These are phyloP conservation scores for Fusarium oligoseptatum DNA, from an alignment of 2,329 filamentous ascomycete genomes.

Conservation along the genomic window DNA sequence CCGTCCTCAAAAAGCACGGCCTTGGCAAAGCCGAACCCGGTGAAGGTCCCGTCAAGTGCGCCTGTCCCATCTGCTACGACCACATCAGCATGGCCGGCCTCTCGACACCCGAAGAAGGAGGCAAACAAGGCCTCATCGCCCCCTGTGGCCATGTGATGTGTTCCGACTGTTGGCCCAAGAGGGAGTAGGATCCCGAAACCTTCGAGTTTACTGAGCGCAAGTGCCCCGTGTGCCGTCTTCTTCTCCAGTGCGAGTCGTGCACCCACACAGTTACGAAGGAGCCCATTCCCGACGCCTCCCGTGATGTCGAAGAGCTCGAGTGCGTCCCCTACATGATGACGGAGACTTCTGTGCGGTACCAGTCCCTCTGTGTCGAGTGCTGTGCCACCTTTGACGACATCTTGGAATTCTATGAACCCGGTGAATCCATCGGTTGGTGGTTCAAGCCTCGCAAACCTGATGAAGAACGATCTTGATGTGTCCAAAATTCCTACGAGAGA, in stretches of 20 bases:
- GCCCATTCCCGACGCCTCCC: not conserved
- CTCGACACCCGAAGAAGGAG: not conserved
- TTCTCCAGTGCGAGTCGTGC: not conserved
- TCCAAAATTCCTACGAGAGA: not conserved
- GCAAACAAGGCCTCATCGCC: not conserved
- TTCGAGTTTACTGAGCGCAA: not conserved
- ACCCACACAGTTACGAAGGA: not conserved
- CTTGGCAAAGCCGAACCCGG: not conserved
- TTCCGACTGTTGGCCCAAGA: conserved; percentile 7
- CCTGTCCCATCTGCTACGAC: conserved; percentile 4
- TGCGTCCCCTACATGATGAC: not conserved
- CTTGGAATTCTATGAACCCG: not conserved
- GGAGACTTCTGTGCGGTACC: not conserved
- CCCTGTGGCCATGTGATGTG: conserved; percentile 23
- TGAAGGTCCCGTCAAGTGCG: not conserved
- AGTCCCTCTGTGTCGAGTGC: conserved; percentile 5
- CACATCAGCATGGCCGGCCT: not conserved
- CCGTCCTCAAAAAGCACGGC: not conserved
- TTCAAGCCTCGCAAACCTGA: not conserved
- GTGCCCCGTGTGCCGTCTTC: not conserved
- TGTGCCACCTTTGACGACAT: not conserved
- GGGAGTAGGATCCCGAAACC: not conserved
- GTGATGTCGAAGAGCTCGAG: not conserved
- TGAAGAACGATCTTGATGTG: not conserved
- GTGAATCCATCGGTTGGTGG: conserved; percentile 4